These are phyloP conservation scores for Endogone sp. DNA, from an alignment of 192 early-diverging fungal species.

Conservation along the genomic window DNA sequence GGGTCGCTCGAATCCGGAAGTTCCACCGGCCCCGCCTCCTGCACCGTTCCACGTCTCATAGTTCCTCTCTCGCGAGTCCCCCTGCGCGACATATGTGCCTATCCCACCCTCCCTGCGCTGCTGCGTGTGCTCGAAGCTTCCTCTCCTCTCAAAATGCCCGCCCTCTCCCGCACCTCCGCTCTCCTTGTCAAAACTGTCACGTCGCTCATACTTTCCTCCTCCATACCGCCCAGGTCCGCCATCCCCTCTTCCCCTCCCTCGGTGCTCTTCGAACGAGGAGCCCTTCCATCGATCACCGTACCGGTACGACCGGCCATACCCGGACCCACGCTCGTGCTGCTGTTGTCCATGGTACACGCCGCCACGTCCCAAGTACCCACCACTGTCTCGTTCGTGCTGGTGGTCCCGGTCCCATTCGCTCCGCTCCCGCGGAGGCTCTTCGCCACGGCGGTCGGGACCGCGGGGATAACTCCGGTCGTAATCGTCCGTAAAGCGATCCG, in stretches of 20 bases:
- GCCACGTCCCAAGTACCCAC: no score
- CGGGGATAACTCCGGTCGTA: conserved; percentile 35
- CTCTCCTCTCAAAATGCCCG: neutral
- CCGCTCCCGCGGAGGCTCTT: no score
- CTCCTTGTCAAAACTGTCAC: neutral
- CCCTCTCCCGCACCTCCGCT: neutral
- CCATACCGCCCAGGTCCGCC: conserved; percentile 4
- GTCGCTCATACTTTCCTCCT: conserved; percentile 9
- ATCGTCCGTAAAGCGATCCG: conserved; percentile 31
- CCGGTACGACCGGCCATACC: neutral
- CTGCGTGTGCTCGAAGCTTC: neutral
- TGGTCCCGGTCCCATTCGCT: neutral
- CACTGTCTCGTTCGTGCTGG: neutral
- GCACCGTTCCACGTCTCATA: neutral
- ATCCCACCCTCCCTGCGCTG: no score
- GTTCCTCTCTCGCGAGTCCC: neutral
- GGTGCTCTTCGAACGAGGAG: conserved; percentile 2
- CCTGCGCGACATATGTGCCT: neutral
- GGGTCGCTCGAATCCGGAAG: neutral
- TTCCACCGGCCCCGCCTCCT: neutral
- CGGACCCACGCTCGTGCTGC: neutral
- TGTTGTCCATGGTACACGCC: neutral
- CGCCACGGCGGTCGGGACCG: conserved; percentile 8
- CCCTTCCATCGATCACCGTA: neutral
- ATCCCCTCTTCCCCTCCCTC: conserved; percentile 3